phyloP scores from a whole-genome alignment of 805 yeast species.

The Saturnispora zaruensis region DNA sequence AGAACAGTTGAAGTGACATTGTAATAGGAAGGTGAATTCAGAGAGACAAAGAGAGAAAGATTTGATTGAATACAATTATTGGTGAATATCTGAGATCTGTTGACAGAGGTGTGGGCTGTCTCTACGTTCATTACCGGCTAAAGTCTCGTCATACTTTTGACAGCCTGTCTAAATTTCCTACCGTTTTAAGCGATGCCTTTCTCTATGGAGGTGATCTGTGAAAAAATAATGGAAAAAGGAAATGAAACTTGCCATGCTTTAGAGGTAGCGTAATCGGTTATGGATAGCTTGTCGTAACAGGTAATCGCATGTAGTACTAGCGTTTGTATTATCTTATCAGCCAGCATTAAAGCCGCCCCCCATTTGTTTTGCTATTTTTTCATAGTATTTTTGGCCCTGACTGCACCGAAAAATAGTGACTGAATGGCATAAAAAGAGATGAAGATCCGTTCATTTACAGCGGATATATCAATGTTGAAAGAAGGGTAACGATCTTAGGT shows the following conservation, averaged over 20 bases:
- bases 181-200: background rate
- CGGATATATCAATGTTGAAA: too few species aligned
- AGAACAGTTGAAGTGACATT: background rate
- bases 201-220: too few species aligned
- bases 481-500: background rate
- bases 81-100: too few species aligned
- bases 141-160: background rate
- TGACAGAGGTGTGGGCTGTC: background rate
- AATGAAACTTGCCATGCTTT: too few species aligned
- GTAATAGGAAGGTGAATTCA: background rate
- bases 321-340: too few species aligned
- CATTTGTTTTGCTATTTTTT: background rate
- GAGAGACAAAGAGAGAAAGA: background rate
- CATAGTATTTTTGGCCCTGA: background rate
- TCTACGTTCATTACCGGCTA: background rate
- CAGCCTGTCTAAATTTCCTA: background rate
- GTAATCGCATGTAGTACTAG: too few species aligned
- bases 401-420: background rate
- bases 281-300: background rate
- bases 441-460: background rate
- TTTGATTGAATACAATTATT: too few species aligned
- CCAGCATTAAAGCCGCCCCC: background rate
- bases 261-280: background rate
- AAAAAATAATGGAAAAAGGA: too few species aligned
- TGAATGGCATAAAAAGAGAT: background rate